Evolutionary conservation across 345 rosid genomes (phyloP).

Genomic region (Eucalyptus erythrocorys): DNA sequence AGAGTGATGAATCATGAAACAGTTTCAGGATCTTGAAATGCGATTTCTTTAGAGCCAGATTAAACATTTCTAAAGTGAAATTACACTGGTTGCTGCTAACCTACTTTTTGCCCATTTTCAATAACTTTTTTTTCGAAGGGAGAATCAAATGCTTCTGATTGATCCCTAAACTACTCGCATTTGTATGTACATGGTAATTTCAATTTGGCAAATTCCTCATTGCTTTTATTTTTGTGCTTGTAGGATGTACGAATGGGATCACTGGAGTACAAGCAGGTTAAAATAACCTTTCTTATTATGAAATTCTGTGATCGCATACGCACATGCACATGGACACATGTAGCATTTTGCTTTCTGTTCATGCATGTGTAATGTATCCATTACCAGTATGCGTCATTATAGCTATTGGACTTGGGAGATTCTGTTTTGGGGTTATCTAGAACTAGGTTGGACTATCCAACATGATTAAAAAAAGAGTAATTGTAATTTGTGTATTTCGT

Average conservation of each 20-base stretch:
- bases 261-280: not conserved
- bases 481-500: not conserved
- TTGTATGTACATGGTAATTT: not conserved
- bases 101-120: not conserved
- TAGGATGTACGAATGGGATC: not conserved
- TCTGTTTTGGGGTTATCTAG: not conserved
- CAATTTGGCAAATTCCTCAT: not conserved
- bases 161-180: not conserved
- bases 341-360: not conserved
- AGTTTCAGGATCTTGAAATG: not conserved
- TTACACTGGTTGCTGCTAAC: not conserved
- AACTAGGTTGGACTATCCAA: not conserved
- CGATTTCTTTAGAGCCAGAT: not conserved
- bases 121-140: not conserved
- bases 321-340: not conserved
- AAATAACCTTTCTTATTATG: not conserved
- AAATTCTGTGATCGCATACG: not conserved
- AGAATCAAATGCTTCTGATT: not conserved
- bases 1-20: not conserved
- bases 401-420: not conserved
- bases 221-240: not conserved
- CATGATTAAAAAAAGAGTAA: not conserved
- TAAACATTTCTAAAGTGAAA: not conserved
- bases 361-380: not conserved
- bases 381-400: not conserved